These are phyloP conservation scores for Cryphonectria naterciae DNA, from an alignment of 2,329 filamentous ascomycete genomes.

Conservation along the genomic window DNA sequence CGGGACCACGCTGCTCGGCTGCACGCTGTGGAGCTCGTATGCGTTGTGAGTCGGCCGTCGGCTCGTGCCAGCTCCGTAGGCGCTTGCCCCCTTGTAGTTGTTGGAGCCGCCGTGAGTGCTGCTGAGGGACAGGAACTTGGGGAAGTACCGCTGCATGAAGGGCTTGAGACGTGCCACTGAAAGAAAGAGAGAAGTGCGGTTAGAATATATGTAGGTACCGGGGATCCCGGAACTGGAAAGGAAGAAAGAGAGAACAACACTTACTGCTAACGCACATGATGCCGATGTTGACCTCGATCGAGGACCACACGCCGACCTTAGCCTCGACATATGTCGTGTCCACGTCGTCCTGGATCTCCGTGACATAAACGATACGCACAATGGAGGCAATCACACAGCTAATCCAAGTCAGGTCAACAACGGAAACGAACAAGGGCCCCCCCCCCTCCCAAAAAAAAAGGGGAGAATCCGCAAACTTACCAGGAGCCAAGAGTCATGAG, in stretches of 20 bases:
- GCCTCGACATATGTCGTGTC: conserved; percentile 1
- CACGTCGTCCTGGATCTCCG: neutral
- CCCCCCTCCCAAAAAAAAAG: too few species aligned
- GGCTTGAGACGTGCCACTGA: neutral
- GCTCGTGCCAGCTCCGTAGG: neutral
- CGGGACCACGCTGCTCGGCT: neutral
- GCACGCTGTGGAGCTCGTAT: conserved; percentile 11
- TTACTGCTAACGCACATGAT: conserved; percentile 1
- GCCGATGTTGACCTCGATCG: conserved; percentile 1
- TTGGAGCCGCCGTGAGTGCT: neutral
- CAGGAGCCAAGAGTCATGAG: neutral
- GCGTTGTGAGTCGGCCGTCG: neutral
- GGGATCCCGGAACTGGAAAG: too few species aligned
- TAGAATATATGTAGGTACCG: neutral
- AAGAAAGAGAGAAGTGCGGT: too few species aligned
- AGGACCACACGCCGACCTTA: neutral
- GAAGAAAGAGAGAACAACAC: neutral
- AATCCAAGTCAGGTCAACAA: neutral
- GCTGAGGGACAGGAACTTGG: neutral
- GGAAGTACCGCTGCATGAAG: neutral
- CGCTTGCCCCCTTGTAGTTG: neutral
- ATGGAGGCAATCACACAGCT: neutral
- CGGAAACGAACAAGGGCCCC: conserved; percentile 18
- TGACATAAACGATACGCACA: neutral
- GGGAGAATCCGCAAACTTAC: conserved; percentile 15